These are phyloP conservation scores for Penicillium sclerotigenum DNA, from an alignment of 2,329 filamentous ascomycete species.

Conservation along the genomic window DNA sequence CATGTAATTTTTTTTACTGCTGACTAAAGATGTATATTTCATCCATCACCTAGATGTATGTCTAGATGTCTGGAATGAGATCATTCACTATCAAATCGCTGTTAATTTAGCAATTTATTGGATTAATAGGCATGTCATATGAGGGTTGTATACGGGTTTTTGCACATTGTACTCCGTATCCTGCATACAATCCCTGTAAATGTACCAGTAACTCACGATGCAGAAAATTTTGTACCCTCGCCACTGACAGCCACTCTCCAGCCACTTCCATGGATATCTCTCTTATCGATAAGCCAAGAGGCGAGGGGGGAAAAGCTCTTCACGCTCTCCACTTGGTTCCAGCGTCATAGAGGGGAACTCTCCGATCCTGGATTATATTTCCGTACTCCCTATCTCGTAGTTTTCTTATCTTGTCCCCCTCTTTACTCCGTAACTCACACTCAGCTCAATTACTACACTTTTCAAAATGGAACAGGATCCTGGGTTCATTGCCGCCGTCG, in stretches of 20 bases:
- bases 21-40: constrained; percentile 9
- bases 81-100: too few relatives aligned
- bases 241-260: constrained; percentile 9
- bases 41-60: not conserved
- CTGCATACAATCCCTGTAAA: not conserved
- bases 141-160: not conserved
- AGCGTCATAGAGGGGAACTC: constrained; percentile 11
- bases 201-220: not conserved
- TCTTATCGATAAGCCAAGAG: constrained; percentile 29
- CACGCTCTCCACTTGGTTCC: constrained; percentile 7
- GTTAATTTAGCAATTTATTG: not conserved
- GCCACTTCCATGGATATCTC: constrained; percentile 4
- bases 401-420: not conserved
- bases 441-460: not conserved
- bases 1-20: constrained; percentile 4
- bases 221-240: constrained; percentile 6
- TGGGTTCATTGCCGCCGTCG: constrained; percentile 57
- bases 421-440: not conserved
- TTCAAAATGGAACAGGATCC: constrained; percentile 40
- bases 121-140: not conserved
- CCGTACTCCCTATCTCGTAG: not conserved
- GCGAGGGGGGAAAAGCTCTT: constrained; percentile 11
- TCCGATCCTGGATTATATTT: constrained; percentile 11
- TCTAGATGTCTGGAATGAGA: not conserved
- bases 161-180: not conserved